phyloP scores from a whole-genome alignment of 495 filamentous ascomycete genomes.

The Aspergillus saccharolyticus region DNA sequence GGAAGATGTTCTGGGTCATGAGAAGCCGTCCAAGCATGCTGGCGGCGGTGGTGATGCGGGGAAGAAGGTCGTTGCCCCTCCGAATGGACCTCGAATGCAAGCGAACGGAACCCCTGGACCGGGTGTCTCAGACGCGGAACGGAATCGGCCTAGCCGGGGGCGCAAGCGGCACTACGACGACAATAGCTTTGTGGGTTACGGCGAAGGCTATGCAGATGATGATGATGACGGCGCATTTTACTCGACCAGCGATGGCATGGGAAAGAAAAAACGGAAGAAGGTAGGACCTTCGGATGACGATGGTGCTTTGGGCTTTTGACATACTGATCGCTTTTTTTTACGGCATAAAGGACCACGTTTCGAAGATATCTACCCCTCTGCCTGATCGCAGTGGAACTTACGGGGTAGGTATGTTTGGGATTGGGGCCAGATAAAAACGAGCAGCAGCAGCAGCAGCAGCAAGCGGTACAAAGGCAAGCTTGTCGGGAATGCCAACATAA shows the following conservation, averaged over 20 bases:
- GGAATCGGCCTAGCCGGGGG: slow-evolving; percentile 51
- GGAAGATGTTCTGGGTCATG: slow-evolving; percentile 55
- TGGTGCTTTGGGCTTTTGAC: not conserved
- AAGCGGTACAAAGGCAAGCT: slow-evolving; percentile 8
- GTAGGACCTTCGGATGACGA: slow-evolving; percentile 22
- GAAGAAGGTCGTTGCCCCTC: slow-evolving; percentile 32
- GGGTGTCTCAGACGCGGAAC: slow-evolving; percentile 31
- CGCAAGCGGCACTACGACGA: slow-evolving; percentile 68
- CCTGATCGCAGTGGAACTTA: slow-evolving; percentile 44
- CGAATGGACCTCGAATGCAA: slow-evolving; percentile 29
- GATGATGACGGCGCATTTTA: slow-evolving; percentile 50
- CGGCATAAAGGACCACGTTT: slow-evolving; percentile 36
- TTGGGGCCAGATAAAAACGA: slow-evolving; percentile 38
- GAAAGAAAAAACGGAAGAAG: slow-evolving; percentile 51
- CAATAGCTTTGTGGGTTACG: slow-evolving; percentile 62
- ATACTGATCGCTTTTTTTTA: slow-evolving; percentile 11
- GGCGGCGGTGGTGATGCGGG: slow-evolving; percentile 29
- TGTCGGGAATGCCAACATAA: slow-evolving; percentile 11
- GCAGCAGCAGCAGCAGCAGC: not conserved
- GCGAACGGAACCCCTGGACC: slow-evolving; percentile 28
- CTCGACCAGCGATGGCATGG: slow-evolving; percentile 41
- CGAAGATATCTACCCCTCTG: slow-evolving; percentile 40
- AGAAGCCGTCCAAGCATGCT: slow-evolving; percentile 43
- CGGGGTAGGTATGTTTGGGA: slow-evolving; percentile 46
- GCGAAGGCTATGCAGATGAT: slow-evolving; percentile 58